Base-by-base conservation (phyloP, 1,284 basidiomycete genomes). In the Spongiforma sp. region DNA sequence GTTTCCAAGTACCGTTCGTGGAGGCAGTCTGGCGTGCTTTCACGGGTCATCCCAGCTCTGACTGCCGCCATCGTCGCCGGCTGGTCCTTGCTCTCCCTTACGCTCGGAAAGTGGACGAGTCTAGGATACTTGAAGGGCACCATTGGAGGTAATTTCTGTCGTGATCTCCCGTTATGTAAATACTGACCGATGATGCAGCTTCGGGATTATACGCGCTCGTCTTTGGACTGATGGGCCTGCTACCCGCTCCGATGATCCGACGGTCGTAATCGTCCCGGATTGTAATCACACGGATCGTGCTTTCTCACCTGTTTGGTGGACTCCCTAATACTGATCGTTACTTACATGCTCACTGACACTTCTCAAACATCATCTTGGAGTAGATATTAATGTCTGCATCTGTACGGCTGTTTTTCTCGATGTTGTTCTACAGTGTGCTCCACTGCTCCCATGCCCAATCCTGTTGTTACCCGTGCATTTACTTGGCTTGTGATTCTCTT, bases 31-130 rank as follows among this genome's bases (percentile, higher is more conserved):
- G 84, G 86, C 30, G 75, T 85, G 21, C 75, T 90, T 50, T 87
- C 86, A 1, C 82, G 79, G 4, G 83, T 87, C 10, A 88, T 90
- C 66, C 88, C 86, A 39, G 82, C 86, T 30, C 75, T 93, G 65
- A 93, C 91, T 14, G 79, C 80, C 2, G 86, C 89, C 2, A 92
- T 90, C 66, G 84, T 92, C 21, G 71, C 84, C 37, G 91, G 91
- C 1, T 93, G 89, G 88, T 81, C 87, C 34, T 75, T 87, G 21
- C 81, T 90, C 32, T 82, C 84, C 19, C 80, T 85, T 65, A 86
- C 87, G 4, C 80, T 93, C 33, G 87, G 87, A 28, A 84, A 80
- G 37, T 91, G 87, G 83, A 86, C 90, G 17, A 77, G 72, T 69
- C 70, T 92, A 60, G 91, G 91, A 34, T 89, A 87, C 67, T 50